Percentiles rank a stretch among this genome's conserved stretches.
Evolutionary conservation across 768 basidiomycete species (phyloP).

Genomic region (Basidioascus undulatus): DNA sequence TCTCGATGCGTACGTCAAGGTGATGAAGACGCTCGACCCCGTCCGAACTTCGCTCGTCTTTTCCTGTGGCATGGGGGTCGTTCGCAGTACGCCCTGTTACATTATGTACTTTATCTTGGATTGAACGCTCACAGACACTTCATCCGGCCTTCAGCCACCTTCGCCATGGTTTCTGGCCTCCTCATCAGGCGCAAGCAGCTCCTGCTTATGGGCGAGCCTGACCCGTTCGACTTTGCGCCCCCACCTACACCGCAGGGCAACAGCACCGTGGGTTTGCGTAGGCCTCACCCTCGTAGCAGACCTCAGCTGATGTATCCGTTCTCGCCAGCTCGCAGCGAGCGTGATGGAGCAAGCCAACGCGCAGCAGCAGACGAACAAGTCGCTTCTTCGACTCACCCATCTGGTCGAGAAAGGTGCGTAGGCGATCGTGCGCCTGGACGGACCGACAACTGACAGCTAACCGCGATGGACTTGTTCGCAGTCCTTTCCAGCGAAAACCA

Average conservation of each 20-base stretch:
- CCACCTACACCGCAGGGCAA: too few species aligned
- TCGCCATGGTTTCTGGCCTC: constrained; percentile 86
- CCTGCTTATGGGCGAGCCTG: constrained; percentile 35
- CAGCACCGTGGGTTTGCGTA: too few species aligned
- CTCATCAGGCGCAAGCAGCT: constrained; percentile 59
- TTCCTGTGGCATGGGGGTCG: constrained; percentile 90
- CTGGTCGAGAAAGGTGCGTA: constrained; percentile 50
- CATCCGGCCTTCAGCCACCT: constrained; percentile 36
- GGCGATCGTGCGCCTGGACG: background rate
- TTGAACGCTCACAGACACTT: background rate
- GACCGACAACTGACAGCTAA: background rate
- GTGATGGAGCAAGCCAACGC: constrained; percentile 48
- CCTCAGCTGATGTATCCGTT: too few species aligned
- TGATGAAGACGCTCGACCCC: constrained; percentile 60
- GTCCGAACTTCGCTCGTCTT: constrained; percentile 63
- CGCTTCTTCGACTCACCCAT: constrained; percentile 51
- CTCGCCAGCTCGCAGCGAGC: too few species aligned
- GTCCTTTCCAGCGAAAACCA: constrained; percentile 41
- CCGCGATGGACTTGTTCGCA: constrained; percentile 15
- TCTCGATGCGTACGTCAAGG: constrained; percentile 69
- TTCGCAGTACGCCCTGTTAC: constrained; percentile 24
- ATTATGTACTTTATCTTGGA: background rate
- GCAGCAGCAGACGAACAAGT: constrained; percentile 54
- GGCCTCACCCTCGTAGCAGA: too few species aligned
- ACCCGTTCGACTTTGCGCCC: too few species aligned